phyloP scores from a whole-genome alignment of 306 rosid genomes.

The Malus domestica region ASM211411v1 NC_041801.1:12100501-12101000 shows the following conservation, averaged over 20 bases:
- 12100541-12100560: not conserved
- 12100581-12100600: not conserved
- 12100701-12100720: slow-evolving; percentile 20
- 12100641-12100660: slow-evolving; percentile 34
- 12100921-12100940: slow-evolving; percentile 1
- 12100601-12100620: not conserved
- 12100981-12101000: slow-evolving; percentile 9
- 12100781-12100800: not conserved
- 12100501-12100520: not conserved
- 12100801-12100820: not conserved
- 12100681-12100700: slow-evolving; percentile 6
- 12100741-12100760: slow-evolving; percentile 38
- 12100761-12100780: slow-evolving; percentile 7
- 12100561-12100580: not conserved
- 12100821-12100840: not conserved
- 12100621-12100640: slow-evolving; percentile 74
- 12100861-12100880: not conserved
- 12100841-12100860: not conserved
- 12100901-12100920: not conserved
- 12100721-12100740: slow-evolving; percentile 14
- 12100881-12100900: not conserved
- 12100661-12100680: slow-evolving; percentile 17
- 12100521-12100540: not conserved
- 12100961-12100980: slow-evolving; percentile 10
- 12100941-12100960: slow-evolving; percentile 9